Percentiles rank a stretch among this genome's conserved stretches.
These are phyloP conservation scores for Sicyos baderoa DNA, from an alignment of 306 rosid genomes.

Conservation along the genomic window DNA sequence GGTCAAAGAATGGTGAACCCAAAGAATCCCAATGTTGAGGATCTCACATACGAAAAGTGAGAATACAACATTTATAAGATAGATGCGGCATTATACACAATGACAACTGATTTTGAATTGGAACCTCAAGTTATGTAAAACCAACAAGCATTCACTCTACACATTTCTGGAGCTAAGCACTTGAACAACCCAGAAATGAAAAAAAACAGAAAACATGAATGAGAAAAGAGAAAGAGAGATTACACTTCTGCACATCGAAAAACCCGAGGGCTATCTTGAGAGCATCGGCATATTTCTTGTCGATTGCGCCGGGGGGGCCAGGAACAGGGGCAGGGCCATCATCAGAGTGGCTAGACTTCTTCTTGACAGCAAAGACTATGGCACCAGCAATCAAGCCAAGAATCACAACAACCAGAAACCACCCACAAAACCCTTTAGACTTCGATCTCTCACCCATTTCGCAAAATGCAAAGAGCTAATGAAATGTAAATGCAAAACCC, in stretches of 20 bases:
- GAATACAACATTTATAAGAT: no score
- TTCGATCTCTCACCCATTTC: slow-evolving; percentile 53
- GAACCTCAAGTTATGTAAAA: no score
- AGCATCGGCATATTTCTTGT: slow-evolving; percentile 56
- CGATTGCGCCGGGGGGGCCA: slow-evolving; percentile 70
- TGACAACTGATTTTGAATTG: no score
- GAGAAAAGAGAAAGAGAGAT: background rate
- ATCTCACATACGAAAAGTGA: no score
- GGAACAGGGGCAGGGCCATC: slow-evolving; percentile 51
- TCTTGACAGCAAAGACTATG: slow-evolving; percentile 36
- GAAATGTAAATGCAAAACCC: background rate
- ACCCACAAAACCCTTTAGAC: slow-evolving; percentile 55
- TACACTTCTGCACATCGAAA: slow-evolving; percentile 90
- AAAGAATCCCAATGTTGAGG: no score
- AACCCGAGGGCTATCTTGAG: slow-evolving; percentile 66
- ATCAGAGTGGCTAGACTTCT: slow-evolving; percentile 34
- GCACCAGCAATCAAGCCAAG: slow-evolving; percentile 58
- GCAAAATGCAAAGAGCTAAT: slow-evolving; percentile 10
- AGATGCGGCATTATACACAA: no score
- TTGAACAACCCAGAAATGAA: background rate
- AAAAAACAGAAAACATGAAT: no score
- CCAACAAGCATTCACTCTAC: background rate
- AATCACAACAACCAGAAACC: slow-evolving; percentile 54
- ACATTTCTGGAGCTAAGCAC: no score
- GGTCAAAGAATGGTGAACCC: no score